phyloP scores from a whole-genome alignment of 2,329 filamentous ascomycete species.

The Fusarium burgessii region DNA sequence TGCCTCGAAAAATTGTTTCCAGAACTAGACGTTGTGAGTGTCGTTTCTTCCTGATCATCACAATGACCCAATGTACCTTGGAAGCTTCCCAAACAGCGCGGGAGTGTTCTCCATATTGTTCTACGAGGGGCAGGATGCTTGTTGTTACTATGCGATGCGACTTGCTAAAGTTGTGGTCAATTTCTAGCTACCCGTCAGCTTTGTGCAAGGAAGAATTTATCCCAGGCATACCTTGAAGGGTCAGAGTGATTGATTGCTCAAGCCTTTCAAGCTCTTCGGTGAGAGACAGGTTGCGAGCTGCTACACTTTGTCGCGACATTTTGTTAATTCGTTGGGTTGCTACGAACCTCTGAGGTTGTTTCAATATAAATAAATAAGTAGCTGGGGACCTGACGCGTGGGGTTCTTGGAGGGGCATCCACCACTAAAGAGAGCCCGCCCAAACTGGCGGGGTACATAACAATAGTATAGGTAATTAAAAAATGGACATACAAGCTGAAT shows the following conservation, averaged over 20 bases:
- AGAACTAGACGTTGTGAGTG: conserved; percentile 73
- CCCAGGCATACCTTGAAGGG: conserved; percentile 78
- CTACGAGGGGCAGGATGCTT: conserved; percentile 91
- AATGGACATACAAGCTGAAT: too few relatives aligned
- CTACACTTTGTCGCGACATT: conserved; percentile 64
- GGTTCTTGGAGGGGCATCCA: conserved; percentile 19
- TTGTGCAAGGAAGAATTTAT: not conserved
- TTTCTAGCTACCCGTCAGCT: conserved; percentile 70
- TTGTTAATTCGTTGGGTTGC: conserved; percentile 1
- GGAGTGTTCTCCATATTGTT: conserved; percentile 95
- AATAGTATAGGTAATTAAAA: too few relatives aligned
- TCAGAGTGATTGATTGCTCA: conserved; percentile 96
- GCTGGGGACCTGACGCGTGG: conserved; percentile 12
- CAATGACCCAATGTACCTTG: conserved; percentile 68
- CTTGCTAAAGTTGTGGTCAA: conserved; percentile 97
- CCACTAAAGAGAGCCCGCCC: not conserved
- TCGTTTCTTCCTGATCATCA: not conserved
- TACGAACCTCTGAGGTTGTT: conserved; percentile 17
- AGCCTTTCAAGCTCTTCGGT: conserved; percentile 96
- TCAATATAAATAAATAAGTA: conserved; percentile 6
- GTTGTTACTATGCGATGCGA: conserved; percentile 96
- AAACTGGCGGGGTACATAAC: not conserved
- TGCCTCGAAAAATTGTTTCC: conserved; percentile 99
- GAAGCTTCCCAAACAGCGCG: conserved; percentile 96
- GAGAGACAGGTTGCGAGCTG: conserved; percentile 74